Evolutionary conservation across 805 yeast species (phyloP), one percentile per base, ranked within the genome.

Genomic region (Grigorovia yakushimaensis): DNA sequence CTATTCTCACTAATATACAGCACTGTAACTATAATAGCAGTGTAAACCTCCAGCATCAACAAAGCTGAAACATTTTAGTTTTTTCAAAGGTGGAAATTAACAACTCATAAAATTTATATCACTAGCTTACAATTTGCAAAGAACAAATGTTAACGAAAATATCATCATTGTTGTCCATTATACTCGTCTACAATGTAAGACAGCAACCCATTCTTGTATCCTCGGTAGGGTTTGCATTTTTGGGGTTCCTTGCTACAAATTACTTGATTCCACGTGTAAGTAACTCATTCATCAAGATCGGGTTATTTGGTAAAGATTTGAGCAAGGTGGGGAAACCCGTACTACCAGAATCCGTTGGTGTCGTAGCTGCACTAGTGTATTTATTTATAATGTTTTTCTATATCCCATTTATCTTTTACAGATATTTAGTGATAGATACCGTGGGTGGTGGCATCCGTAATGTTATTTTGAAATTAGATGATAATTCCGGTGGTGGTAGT

Each of bases 261-360:
- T 64, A 69, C 46, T 59, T 88, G 52, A 81, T 89, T 41, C 96
- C 97, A 2, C 65, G 71, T 36, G 72, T 84, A n/a, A 73, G 81
- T 1, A 72, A 75, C 1, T 71, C 79, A 39, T 89, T 89, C 64
- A 73, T 84, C 20, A 74, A 75, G 46, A 78, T 84, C 41, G 98
- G 98, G 0, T 73, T 93, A n/a, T 76, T 68, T 51, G 98, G 98
- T 9, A 78, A 74, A 51, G 98, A 93, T 62, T 56, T 88, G 59
- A 81, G 88, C 41, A 93, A 93, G 62, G 64, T 62, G n/a, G 78
- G 78, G n/a, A 71, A 65, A 39, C 94, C 95, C 0, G 71, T 80
- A 2, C 73, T 88, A 9, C 93, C 98, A 1, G 98, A 93, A 67
- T 78, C 94, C 0, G 81, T 91, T 72, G 98, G 98, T n/a, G 82